Evolutionary conservation across 768 basidiomycete species (phyloP), one percentile per base, ranked within the genome.

Genomic region (Russula foetens): DNA sequence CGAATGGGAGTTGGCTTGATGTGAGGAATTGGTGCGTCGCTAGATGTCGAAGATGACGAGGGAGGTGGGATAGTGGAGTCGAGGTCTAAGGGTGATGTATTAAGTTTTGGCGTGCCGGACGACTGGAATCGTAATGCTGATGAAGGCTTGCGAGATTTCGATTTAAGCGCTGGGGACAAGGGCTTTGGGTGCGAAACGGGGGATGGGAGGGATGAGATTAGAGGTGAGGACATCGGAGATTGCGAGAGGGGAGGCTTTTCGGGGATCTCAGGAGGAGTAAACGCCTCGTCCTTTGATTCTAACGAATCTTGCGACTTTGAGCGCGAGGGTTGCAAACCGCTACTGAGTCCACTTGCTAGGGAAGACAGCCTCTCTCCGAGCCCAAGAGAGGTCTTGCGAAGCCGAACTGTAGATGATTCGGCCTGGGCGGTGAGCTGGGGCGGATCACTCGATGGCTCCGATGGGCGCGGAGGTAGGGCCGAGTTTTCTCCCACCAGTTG

Each of bases 1-100:
- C 72, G 69, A 19, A 73, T 71, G 3, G 69, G 69, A 0, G 69
- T 72, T 0, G 73, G 74, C 38, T 69, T 67, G 54, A 73, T 72
- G 35, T 68, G 71, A 24, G 56, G 67, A 23, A 68, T 52, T 33
- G 56, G 49, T 2, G 52, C 53, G 7, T 61, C 53, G 56, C 58
- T 71, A 60, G 31, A 53, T 17, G 58, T 53, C n/a, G 64, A 56
- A 53, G 71, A 67, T 1, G 75, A 67, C 3, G 65, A 68, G 17
- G 71, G 68, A 7, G 70, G 62, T 51, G 69, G 24, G 3, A 28
- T 58, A 66, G 48, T 19, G 53, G 62, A 38, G 41, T 63, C 55
- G 3, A 6, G 41, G 14, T 35, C 48, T 50, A 58, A 35, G 1
- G 56, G 24, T 15, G 14, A 15, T 17, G 63, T 62, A 29, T 62